These are phyloP conservation scores for Penicillium tannophilum DNA, from an alignment of 495 filamentous ascomycete species.

Conservation along the genomic window DNA sequence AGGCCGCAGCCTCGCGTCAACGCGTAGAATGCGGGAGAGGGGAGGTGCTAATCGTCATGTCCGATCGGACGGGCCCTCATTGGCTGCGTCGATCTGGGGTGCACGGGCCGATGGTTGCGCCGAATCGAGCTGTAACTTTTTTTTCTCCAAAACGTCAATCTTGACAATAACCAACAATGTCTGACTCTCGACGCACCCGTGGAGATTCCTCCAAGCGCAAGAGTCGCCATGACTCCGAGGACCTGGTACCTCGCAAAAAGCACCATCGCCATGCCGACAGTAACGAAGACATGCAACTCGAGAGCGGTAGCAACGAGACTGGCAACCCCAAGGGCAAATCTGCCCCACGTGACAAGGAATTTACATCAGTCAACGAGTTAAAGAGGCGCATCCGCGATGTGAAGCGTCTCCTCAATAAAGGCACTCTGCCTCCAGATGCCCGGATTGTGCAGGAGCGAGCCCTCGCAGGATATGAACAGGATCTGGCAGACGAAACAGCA, in stretches of 20 bases:
- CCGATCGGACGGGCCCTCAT: slow-evolving; percentile 26
- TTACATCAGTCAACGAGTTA: slow-evolving; percentile 51
- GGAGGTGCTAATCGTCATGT: slow-evolving; percentile 26
- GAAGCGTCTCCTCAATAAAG: slow-evolving; percentile 59
- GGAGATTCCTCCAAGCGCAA: slow-evolving; percentile 35
- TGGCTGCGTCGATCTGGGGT: slow-evolving; percentile 33
- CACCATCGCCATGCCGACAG: slow-evolving; percentile 18
- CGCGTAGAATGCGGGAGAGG: slow-evolving; percentile 9
- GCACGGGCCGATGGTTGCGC: slow-evolving; percentile 32
- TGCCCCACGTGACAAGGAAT: slow-evolving; percentile 34
- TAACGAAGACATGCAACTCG: slow-evolving; percentile 15
- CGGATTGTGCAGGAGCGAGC: slow-evolving; percentile 80
- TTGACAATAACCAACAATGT: slow-evolving; percentile 11
- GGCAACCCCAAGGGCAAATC: slow-evolving; percentile 30
- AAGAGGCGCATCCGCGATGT: slow-evolving; percentile 57
- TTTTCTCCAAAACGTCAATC: slow-evolving; percentile 21
- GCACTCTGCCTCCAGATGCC: slow-evolving; percentile 71
- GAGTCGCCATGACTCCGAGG: slow-evolving; percentile 29
- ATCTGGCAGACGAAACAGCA: slow-evolving; percentile 64
- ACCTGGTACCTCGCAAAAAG: slow-evolving; percentile 29
- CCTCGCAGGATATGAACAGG: slow-evolving; percentile 70
- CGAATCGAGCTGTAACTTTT: slow-evolving; percentile 18
- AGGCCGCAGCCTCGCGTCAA: slow-evolving; percentile 18
- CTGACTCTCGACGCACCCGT: slow-evolving; percentile 22
- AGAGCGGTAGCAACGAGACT: slow-evolving; percentile 16